A percentile compares a stretch with the other conserved stretches of the same genome.
Evolutionary conservation across 2,329 filamentous ascomycete genomes (phyloP).

Genomic region (Fusarium napiforme): DNA sequence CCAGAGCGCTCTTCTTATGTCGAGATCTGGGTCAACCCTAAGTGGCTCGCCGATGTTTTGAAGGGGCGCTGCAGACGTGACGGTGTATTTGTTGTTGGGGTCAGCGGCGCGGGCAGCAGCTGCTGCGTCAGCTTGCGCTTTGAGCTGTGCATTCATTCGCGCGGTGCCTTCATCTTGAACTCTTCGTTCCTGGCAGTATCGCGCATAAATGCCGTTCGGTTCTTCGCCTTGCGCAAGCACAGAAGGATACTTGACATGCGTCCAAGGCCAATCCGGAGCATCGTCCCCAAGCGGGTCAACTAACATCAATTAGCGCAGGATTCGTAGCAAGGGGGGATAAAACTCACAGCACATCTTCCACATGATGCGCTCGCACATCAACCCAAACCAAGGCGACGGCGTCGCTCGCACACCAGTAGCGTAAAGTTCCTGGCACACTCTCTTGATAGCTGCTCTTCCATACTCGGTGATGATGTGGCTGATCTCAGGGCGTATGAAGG

Average conservation of each 20-base stretch:
- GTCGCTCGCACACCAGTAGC: background rate
- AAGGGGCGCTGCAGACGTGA: background rate
- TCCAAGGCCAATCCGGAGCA: conserved; percentile 6
- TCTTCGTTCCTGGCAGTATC: background rate
- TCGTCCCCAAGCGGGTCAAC: background rate
- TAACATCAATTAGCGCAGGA: rapidly evolving
- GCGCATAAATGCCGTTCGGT: rapidly evolving
- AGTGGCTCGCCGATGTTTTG: background rate
- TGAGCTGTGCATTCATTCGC: rapidly evolving
- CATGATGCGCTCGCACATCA: background rate
- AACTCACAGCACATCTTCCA: background rate
- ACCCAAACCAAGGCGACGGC: background rate
- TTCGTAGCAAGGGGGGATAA: rapidly evolving
- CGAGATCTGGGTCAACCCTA: background rate
- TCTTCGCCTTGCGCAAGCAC: background rate
- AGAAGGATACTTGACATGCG: background rate
- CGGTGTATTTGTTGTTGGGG: background rate
- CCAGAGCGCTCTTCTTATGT: background rate
- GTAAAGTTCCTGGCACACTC: background rate
- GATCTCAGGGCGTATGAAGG: conserved; percentile 1
- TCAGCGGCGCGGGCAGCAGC: rapidly evolving
- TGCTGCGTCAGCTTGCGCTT: background rate
- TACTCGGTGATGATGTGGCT: background rate
- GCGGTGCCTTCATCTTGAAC: background rate
- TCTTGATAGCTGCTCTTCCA: background rate